phyloP scores from a whole-genome alignment of 2,329 filamentous ascomycete genomes.

The Alternaria solani region DNA sequence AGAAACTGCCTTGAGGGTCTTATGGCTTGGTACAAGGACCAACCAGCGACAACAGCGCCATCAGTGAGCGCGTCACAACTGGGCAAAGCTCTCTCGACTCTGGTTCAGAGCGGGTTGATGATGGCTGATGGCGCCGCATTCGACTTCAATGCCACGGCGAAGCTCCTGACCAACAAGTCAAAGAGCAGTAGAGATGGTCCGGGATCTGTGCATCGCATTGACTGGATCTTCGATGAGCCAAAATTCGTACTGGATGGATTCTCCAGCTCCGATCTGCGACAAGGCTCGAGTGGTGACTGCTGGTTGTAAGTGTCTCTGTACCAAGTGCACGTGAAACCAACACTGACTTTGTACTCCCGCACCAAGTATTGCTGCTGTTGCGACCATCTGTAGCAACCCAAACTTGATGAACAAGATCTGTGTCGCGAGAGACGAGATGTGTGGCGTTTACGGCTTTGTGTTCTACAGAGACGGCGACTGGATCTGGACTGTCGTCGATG shows the following conservation, averaged over 20 bases:
- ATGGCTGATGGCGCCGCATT: constrained; percentile 25
- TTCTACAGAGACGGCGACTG: constrained; percentile 73
- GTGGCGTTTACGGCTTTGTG: constrained; percentile 86
- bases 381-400: constrained; percentile 75
- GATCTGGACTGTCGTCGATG: constrained; percentile 90
- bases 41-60: constrained; percentile 59
- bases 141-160: constrained; percentile 63
- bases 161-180: constrained; percentile 58
- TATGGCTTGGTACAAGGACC: constrained; percentile 52
- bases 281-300: constrained; percentile 81
- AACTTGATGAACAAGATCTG: constrained; percentile 76
- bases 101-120: constrained; percentile 34
- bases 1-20: constrained; percentile 43
- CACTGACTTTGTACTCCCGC: no score
- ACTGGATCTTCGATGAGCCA: constrained; percentile 80
- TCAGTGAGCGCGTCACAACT: constrained; percentile 23
- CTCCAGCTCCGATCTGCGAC: constrained; percentile 77
- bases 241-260: constrained; percentile 80
- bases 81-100: constrained; percentile 35
- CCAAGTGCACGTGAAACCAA: no score
- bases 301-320: constrained; percentile 64
- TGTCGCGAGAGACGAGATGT: constrained; percentile 73
- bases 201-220: constrained; percentile 41
- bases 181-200: constrained; percentile 29
- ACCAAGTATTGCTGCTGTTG: constrained; percentile 71